A percentile compares a stretch with the other conserved stretches of the same genome.
Evolutionary conservation across 2,329 filamentous ascomycete genomes (phyloP).

Genomic region (Verticillium tricorpus): DNA sequence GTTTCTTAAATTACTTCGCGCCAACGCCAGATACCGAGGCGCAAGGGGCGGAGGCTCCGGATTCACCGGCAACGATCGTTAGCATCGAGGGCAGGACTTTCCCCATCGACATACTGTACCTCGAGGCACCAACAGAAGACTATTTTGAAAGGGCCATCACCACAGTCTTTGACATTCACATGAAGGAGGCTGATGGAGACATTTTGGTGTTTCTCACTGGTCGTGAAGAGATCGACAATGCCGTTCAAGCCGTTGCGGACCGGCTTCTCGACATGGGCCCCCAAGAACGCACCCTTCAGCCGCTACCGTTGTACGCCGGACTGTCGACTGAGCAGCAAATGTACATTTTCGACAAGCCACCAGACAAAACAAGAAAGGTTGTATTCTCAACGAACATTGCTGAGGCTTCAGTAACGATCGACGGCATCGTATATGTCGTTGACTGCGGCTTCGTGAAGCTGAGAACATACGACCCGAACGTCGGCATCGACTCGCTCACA

Average conservation of each 20-base stretch:
- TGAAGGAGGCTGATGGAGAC: conserved; percentile 74
- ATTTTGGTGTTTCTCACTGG: conserved; percentile 90
- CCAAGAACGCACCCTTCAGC: conserved; percentile 55
- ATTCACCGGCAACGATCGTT: conserved; percentile 52
- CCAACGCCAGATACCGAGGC: conserved; percentile 9
- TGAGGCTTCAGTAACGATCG: conserved; percentile 91
- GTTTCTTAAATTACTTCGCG: conserved; percentile 75
- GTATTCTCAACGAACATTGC: conserved; percentile 95
- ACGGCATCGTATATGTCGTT: conserved; percentile 85
- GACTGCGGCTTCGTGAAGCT: conserved; percentile 91
- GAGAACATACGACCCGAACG: conserved; percentile 75
- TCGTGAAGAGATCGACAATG: conserved; percentile 84
- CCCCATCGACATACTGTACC: conserved; percentile 81
- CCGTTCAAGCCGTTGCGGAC: conserved; percentile 63
- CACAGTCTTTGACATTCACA: conserved; percentile 84
- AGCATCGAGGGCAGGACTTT: conserved; percentile 84
- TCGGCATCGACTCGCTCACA: conserved; percentile 84
- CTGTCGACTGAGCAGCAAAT: conserved; percentile 88
- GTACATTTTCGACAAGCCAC: conserved; percentile 84
- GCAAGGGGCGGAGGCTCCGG: not conserved
- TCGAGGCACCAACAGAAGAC: conserved; percentile 73
- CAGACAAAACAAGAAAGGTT: conserved; percentile 81
- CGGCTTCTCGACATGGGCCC: conserved; percentile 20
- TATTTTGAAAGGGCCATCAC: conserved; percentile 81
- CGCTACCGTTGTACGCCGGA: conserved; percentile 83